Evolutionary conservation across 768 basidiomycete species (phyloP).

Genomic region (Russula olivacea): DNA sequence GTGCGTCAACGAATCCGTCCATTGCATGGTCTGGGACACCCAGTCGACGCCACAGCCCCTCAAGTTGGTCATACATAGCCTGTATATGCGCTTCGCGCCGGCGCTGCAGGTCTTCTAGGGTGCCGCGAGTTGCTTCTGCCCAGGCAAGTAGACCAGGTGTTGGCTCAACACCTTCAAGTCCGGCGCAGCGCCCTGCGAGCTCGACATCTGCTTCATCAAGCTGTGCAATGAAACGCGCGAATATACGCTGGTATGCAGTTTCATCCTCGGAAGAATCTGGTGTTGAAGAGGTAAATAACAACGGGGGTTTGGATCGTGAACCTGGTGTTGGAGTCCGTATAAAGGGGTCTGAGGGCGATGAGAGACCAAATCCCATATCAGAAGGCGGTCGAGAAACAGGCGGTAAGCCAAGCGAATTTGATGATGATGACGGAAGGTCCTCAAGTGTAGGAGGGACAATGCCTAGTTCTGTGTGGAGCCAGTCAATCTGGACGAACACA

Average conservation of each 20-base stretch:
- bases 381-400: conserved; percentile 32
- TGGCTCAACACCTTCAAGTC: conserved; percentile 74
- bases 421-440: conserved; percentile 35
- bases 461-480: conserved; percentile 78
- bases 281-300: conserved; percentile 28
- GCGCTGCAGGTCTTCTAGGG: conserved; percentile 68
- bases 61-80: conserved; percentile 88
- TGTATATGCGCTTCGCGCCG: conserved; percentile 82
- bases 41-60: conserved; percentile 82
- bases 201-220: conserved; percentile 22
- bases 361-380: conserved; percentile 29
- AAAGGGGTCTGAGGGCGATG: conserved; percentile 18
- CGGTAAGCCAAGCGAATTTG: conserved; percentile 27
- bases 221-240: conserved; percentile 22
- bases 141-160: conserved; percentile 68
- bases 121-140: conserved; percentile 50
- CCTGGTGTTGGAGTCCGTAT: conserved; percentile 35
- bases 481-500: conserved; percentile 71
- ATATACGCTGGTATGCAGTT: conserved; percentile 19
- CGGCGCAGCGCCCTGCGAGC: conserved; percentile 35
- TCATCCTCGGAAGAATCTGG: conserved; percentile 16
- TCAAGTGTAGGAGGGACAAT: conserved; percentile 55
- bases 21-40: conserved; percentile 75
- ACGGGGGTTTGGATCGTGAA: conserved; percentile 27
- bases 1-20: conserved; percentile 86